Conservation (phyloP, 805 yeast genomes). For the Saturnispora bothae region DNA sequence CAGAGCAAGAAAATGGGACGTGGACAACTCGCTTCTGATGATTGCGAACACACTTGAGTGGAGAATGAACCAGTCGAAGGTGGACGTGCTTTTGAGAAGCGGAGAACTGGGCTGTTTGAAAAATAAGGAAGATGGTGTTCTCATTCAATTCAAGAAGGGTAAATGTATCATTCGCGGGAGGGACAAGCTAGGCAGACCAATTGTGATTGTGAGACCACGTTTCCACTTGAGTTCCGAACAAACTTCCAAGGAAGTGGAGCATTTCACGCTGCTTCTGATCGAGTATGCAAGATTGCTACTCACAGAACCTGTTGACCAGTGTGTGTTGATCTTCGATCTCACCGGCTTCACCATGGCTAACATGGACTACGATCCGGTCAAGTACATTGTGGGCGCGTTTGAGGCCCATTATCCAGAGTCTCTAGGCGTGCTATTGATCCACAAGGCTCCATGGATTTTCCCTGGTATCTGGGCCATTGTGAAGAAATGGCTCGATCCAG, state of each 20-base stretch:
- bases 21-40: conserved; percentile 61
- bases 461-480: conserved; percentile 89
- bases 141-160: conserved; percentile 48
- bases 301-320: conserved; percentile 67
- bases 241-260: conserved; percentile 58
- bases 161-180: conserved; percentile 69
- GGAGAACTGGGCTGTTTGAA: conserved; percentile 61
- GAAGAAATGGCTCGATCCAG: conserved; percentile 93
- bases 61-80: conserved; percentile 53
- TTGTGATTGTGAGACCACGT: conserved; percentile 72
- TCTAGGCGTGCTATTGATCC: conserved; percentile 72
- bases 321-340: conserved; percentile 78
- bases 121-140: conserved; percentile 34
- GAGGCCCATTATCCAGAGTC: conserved; percentile 97
- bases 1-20: conserved; percentile 81
- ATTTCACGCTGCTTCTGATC: conserved; percentile 63
- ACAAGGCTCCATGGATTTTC: conserved; percentile 96
- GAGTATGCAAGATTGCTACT: conserved; percentile 75
- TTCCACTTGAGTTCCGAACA: conserved; percentile 63
- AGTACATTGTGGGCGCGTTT: conserved; percentile 77
- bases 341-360: conserved; percentile 79
- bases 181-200: conserved; percentile 67
- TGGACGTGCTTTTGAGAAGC: conserved; percentile 49
- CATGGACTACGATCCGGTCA: conserved; percentile 89
- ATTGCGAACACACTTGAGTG: conserved; percentile 62